These are phyloP conservation scores for Mycena rebaudengoi DNA, from an alignment of 768 basidiomycete genomes.

Conservation along the genomic window DNA sequence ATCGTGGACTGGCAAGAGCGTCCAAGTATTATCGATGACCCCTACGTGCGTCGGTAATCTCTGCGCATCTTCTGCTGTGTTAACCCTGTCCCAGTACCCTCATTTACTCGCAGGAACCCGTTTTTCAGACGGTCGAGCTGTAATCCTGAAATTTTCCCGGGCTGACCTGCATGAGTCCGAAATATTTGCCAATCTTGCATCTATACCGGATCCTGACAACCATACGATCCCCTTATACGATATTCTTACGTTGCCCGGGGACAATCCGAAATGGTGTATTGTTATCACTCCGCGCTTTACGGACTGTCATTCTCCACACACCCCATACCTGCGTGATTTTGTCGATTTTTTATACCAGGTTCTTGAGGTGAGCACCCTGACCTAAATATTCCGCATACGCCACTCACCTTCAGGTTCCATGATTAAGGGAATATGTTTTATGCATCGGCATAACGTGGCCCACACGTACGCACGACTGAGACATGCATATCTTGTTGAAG, in stretches of 20 bases:
- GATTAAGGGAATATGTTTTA: conserved; percentile 8
- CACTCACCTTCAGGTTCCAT: neutral
- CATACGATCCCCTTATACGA: conserved; percentile 30
- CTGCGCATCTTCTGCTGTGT: neutral
- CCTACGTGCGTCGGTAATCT: conserved; percentile 11
- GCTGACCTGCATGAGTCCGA: conserved; percentile 26
- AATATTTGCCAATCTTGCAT: conserved; percentile 20
- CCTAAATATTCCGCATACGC: neutral
- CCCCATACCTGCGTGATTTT: conserved; percentile 8
- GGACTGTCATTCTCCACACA: conserved; percentile 20
- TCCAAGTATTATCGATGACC: conserved; percentile 17
- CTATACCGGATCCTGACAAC: conserved; percentile 27
- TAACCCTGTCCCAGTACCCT: conserved; percentile 17
- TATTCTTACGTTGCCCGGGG: conserved; percentile 16
- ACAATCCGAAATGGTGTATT: conserved; percentile 19
- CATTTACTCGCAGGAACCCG: conserved; percentile 24
- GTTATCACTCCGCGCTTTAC: conserved; percentile 25
- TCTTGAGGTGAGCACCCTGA: neutral
- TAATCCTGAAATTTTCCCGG: conserved; percentile 28
- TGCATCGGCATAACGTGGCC: conserved; percentile 2
- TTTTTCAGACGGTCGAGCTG: conserved; percentile 22
- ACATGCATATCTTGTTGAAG: neutral
- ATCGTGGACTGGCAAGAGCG: conserved; percentile 21
- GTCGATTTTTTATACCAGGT: neutral
- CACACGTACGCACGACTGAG: conserved; percentile 15